phyloP scores from a whole-genome alignment of 2,329 filamentous ascomycete genomes.

The Colletotrichum phormii region DNA sequence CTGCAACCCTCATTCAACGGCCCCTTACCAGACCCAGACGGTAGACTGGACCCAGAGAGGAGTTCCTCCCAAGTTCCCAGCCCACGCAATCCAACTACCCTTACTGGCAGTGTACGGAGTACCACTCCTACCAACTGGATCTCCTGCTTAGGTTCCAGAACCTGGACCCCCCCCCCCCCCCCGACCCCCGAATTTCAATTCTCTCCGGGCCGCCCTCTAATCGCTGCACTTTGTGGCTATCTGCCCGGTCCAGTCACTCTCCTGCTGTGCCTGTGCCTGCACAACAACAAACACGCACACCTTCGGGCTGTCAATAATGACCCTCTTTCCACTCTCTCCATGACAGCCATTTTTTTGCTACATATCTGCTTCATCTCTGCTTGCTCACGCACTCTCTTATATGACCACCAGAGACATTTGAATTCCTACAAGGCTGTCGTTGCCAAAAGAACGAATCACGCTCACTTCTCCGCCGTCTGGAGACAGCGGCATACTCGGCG shows the following conservation, averaged over 20 bases:
- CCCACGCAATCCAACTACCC: conserved; percentile 14
- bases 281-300: conserved; percentile 31
- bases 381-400: conserved; percentile 57
- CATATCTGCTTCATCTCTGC: conserved; percentile 60
- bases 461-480: conserved; percentile 50
- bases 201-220: conserved; percentile 26
- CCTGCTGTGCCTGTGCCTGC: conserved; percentile 2
- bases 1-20: conserved; percentile 35
- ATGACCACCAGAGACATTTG: conserved; percentile 56
- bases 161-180: conserved; percentile 25
- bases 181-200: conserved; percentile 22
- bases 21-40: conserved; percentile 34
- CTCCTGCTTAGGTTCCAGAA: conserved; percentile 6
- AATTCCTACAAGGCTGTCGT: conserved; percentile 56
- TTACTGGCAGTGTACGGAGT: conserved; percentile 20
- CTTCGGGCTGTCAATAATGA: conserved; percentile 37
- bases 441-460: conserved; percentile 53
- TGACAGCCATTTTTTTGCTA: conserved; percentile 59
- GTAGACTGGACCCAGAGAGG: conserved; percentile 28
- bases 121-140: background rate
- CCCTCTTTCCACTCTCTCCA: conserved; percentile 47
- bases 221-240: conserved; percentile 21
- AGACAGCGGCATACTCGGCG: conserved; percentile 51
- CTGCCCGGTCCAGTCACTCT: conserved; percentile 15
- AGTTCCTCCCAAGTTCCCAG: conserved; percentile 11